Base-by-base conservation (phyloP, 2,329 filamentous ascomycete species). In the Aotearoamyces nothofagi region DNA sequence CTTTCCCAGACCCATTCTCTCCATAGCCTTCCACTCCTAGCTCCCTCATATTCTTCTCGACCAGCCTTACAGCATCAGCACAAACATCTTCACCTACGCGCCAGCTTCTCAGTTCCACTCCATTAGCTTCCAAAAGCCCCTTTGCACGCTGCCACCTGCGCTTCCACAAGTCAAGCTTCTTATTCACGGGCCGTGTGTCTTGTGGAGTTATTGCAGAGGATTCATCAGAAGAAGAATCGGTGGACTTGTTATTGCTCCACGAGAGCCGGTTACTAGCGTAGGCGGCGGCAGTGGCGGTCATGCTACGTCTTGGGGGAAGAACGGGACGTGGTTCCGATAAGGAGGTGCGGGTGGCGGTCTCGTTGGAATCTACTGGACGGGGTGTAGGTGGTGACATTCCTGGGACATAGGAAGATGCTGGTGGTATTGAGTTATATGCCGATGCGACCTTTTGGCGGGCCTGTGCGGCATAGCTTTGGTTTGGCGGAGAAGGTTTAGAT, bases 91-190 rank as follows among this genome's bases (percentile, higher is more conserved):
- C 58, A 0, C 81, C 81, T 8, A 64, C 66, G 23, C 77, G 62
- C 81, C 81, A 90, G 12, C 67, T 81, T 37, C 78, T 69, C 19
- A 90, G 47, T 38, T 64, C 56, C 1, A 90, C 76, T 4, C 76
- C 76, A 22, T 72, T 57, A 4, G 59, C 55, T n/a, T 69, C 66
- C 7, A 87, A 58, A 22, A 57, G 52, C 16, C 70, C 56, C 37
- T 78, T 70, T 3, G 80, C 79, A 24, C 68, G 57, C 23, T 63
- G 64, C 55, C 80, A 68, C 22, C 81, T 57, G 32, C 73, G 64
- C 36, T 63, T 60, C 81, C 80, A 90, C 26, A 83, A 45, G 34
- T 77, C 74, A 31, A 83, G 58, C 39, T 80, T 77, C 54, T 78
- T 82, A 49, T 70, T 81, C 26, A 40, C 39, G 22, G 44, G 40